phyloP scores from a whole-genome alignment of 179 eudicot species.

The Amaranthus tricolor region DNA sequence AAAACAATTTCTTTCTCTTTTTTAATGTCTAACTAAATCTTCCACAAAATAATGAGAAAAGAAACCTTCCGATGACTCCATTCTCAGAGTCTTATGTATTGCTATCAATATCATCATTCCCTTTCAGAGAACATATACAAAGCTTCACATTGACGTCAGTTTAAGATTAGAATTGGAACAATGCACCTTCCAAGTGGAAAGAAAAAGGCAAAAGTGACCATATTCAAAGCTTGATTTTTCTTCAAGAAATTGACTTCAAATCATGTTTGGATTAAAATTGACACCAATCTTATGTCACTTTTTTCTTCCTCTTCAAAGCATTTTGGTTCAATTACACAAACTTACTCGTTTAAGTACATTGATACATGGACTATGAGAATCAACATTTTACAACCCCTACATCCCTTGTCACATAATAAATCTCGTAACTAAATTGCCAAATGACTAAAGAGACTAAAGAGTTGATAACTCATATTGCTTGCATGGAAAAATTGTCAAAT shows the following conservation, averaged over 20 bases:
- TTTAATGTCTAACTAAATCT: not conserved
- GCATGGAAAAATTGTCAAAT: too few relatives aligned
- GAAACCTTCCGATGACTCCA: not conserved
- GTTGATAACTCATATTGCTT: too few relatives aligned
- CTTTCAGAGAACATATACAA: not conserved
- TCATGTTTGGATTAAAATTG: conserved; percentile 14
- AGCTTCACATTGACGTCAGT: conserved; percentile 4
- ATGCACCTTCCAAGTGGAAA: conserved; percentile 6
- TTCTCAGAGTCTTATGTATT: not conserved
- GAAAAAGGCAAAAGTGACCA: not conserved
- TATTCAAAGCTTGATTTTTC: conserved; percentile 12
- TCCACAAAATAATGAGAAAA: not conserved
- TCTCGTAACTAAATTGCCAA: too few relatives aligned
- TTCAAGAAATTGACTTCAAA: conserved; percentile 23
- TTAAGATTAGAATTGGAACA: not conserved
- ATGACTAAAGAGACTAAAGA: too few relatives aligned
- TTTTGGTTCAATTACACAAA: not conserved
- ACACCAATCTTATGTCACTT: conserved; percentile 10
- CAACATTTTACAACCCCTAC: not conserved
- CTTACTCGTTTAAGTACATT: too few relatives aligned
- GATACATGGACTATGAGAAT: not conserved
- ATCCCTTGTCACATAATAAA: not conserved
- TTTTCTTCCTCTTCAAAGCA: not conserved
- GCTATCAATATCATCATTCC: not conserved
- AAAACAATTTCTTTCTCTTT: too few relatives aligned